A percentile compares a stretch with the other conserved stretches of the same genome.
Evolutionary conservation across 768 basidiomycete genomes (phyloP).

Genomic region (Pleurotus ostreatus): DNA sequence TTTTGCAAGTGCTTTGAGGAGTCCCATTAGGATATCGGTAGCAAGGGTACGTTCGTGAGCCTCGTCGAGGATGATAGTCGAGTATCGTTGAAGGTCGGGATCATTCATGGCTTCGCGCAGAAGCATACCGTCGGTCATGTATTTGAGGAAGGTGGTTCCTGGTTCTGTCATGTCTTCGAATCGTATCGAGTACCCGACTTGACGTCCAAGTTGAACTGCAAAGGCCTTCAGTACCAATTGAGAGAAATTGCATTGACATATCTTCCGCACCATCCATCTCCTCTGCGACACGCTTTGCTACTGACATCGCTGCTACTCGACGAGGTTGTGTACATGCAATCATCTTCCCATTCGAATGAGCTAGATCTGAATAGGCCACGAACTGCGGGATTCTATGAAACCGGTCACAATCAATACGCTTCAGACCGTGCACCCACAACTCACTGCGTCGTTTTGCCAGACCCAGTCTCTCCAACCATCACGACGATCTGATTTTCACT

Average conservation of each 20-base stretch:
- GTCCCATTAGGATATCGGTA: constrained; percentile 97
- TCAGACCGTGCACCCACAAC: constrained; percentile 21
- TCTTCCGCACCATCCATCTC: constrained; percentile 88
- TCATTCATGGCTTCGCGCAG: constrained; percentile 99
- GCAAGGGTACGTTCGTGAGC: constrained; percentile 98
- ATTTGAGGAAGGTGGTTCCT: constrained; percentile 92
- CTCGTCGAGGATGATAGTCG: constrained; percentile 97
- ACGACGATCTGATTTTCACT: constrained; percentile 79
- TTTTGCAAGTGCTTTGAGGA: constrained; percentile 81
- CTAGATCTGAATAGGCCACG: constrained; percentile 89
- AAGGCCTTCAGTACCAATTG: neutral
- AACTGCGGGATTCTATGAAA: constrained; percentile 87
- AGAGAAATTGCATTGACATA: no score
- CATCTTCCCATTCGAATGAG: constrained; percentile 84
- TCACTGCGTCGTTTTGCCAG: constrained; percentile 94
- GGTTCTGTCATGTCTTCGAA: constrained; percentile 95
- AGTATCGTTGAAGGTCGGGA: constrained; percentile 82
- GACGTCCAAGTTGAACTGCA: constrained; percentile 84
- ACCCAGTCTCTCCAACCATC: constrained; percentile 93
- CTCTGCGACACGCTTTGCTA: constrained; percentile 97
- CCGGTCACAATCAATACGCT: neutral
- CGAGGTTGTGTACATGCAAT: constrained; percentile 97
- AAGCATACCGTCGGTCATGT: constrained; percentile 99
- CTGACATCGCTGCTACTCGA: constrained; percentile 96
- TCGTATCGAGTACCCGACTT: constrained; percentile 97